Evolutionary conservation across 495 filamentous ascomycete genomes (phyloP).

Genomic region (Niebla homalea): DNA sequence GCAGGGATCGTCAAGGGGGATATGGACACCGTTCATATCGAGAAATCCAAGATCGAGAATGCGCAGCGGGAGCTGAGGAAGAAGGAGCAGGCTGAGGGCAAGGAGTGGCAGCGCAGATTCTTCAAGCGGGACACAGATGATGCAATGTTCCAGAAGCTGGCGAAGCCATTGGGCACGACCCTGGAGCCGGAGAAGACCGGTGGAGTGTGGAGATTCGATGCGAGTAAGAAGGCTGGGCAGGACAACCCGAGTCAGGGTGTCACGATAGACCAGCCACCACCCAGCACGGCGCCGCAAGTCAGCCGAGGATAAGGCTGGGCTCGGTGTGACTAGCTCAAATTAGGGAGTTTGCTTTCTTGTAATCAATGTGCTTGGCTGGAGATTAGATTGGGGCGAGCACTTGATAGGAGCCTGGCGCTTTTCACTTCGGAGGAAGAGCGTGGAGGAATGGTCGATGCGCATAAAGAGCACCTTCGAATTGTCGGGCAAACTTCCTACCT

Average conservation of each 20-base stretch:
- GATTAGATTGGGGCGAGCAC: too few relatives aligned
- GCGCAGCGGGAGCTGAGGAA: constrained; percentile 75
- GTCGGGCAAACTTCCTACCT: too few relatives aligned
- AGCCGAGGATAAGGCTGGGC: too few relatives aligned
- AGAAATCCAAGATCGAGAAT: constrained; percentile 87
- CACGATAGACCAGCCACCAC: neutral
- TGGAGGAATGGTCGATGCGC: too few relatives aligned
- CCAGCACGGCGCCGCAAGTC: neutral
- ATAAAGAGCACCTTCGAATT: too few relatives aligned
- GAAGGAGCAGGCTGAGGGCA: constrained; percentile 62
- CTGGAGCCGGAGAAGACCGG: constrained; percentile 69
- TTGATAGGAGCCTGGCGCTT: too few relatives aligned
- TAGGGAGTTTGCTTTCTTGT: too few relatives aligned
- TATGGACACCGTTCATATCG: constrained; percentile 60
- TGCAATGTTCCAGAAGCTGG: constrained; percentile 43
- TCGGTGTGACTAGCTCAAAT: too few relatives aligned
- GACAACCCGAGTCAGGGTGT: neutral
- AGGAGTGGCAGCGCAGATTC: constrained; percentile 74
- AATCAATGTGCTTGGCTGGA: too few relatives aligned
- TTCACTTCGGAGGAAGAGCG: too few relatives aligned
- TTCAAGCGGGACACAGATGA: constrained; percentile 50
- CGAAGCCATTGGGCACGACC: constrained; percentile 40
- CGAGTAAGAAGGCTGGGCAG: constrained; percentile 37
- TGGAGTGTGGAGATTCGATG: constrained; percentile 79
- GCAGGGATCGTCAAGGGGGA: constrained; percentile 65